A percentile compares a stretch with the other conserved stretches of the same genome.
phyloP scores from a whole-genome alignment of 495 filamentous ascomycete species.

The Margaritispora aquatica region DNA sequence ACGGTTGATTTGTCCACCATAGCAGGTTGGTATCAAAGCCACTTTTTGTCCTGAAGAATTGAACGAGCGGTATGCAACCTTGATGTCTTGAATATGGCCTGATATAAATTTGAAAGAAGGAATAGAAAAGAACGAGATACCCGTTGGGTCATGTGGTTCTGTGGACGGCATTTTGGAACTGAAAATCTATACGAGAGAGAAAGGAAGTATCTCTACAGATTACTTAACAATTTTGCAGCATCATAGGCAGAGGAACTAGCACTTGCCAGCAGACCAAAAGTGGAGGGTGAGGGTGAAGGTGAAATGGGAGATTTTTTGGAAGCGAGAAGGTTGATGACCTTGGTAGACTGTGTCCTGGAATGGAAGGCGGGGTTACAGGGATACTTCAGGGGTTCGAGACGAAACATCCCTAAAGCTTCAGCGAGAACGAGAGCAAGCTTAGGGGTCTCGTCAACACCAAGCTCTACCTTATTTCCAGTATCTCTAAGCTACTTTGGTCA shows the following conservation, averaged over 20 bases:
- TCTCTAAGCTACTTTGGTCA: too few relatives aligned
- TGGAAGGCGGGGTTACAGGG: not conserved
- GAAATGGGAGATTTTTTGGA: not conserved
- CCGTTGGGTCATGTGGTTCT: conserved; percentile 3
- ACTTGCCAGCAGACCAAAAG: not conserved
- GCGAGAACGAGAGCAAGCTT: too few relatives aligned
- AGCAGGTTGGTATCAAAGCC: conserved; percentile 43
- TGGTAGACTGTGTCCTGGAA: not conserved
- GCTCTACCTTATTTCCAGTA: too few relatives aligned
- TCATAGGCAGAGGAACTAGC: not conserved
- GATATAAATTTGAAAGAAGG: conserved; percentile 34
- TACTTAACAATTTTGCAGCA: not conserved
- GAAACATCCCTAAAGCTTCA: not conserved
- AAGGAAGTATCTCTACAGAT: not conserved
- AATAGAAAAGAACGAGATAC: conserved; percentile 30
- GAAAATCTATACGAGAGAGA: not conserved
- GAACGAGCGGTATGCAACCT: conserved; percentile 38
- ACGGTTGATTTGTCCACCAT: conserved; percentile 35
- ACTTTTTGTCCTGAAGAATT: conserved; percentile 31
- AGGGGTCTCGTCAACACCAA: too few relatives aligned
- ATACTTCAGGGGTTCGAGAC: not conserved
- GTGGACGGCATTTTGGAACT: conserved; percentile 6
- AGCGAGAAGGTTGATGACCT: not conserved
- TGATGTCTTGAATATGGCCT: conserved; percentile 27
- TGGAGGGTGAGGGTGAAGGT: not conserved